Evolutionary conservation across 805 yeast species (phyloP), one percentile per base, ranked within the genome.

Genomic region (Isabelozyma gotoi): DNA sequence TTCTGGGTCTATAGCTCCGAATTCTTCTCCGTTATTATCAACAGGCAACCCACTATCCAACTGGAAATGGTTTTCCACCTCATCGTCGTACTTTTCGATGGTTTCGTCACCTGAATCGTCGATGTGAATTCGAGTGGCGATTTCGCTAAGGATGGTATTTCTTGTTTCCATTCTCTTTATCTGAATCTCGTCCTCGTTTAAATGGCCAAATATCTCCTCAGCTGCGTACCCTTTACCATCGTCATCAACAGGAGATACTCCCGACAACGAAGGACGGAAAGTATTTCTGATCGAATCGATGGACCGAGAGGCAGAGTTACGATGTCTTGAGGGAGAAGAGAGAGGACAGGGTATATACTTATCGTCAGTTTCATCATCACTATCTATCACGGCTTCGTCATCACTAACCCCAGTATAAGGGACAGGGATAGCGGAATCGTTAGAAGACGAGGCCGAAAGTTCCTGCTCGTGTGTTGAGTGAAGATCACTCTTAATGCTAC

Each of bases 1-100:
- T 49, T 68, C 73, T 1, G 73, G 74, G 42, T 68, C 74, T 2
- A 65, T 44, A 5, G 49, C 47, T 8, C 51, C 41, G 39, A 65
- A 67, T 40, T 67, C 69, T 32, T 54, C 61, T 2, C 72, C 73
- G 40, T 53, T 56, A 36, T 63, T 50, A 33, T 47, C 56, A 7
- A 61, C 51, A 0, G 67, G 65, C 2, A 63, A n/a, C n/a, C 24
- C 24, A 18, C 19, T 35, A 5, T 35, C 38, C n/a, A 32, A 43
- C 11, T 42, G 51, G 10, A 48, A 20, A 4, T 34, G 42, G n/a
- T 37, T 38, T 4, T 38, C 31, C n/a, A 15, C 37, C 1, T 41
- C 42, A 2, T 21, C 46, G 20, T 18, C 16, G 15, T 24, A 33
- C 14, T 35, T 29, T 7, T 36, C 46, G 4, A 21, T 16, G 7